Conservation (phyloP, 352 stramenopile species). For the Globisporangium sylvaticum region DNA sequence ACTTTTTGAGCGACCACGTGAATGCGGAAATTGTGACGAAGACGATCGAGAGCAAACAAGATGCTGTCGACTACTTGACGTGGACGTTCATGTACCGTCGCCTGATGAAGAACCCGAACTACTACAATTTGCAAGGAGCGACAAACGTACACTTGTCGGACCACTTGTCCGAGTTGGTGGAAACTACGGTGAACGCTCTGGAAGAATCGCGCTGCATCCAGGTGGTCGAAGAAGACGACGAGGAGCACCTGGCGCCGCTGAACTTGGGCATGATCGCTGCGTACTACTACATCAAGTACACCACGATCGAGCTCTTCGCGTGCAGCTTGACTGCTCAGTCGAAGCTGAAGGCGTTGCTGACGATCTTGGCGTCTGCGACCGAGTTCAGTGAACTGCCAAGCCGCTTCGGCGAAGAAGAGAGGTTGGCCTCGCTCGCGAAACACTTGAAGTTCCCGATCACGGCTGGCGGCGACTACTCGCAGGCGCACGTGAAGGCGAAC, state of each 20-base stretch:
- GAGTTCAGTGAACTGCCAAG: conserved; percentile 96
- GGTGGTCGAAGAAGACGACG: conserved; percentile 91
- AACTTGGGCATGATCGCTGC: conserved; percentile 99
- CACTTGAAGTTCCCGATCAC: conserved; percentile 92
- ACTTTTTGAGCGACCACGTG: conserved; percentile 98
- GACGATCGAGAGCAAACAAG: conserved; percentile 98
- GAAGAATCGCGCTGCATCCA: conserved; percentile 96
- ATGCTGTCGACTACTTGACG: conserved; percentile 99
- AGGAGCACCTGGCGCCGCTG: conserved; percentile 91
- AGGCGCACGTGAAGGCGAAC: conserved; percentile 95
- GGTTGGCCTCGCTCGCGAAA: conserved; percentile 91
- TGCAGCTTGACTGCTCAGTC: conserved; percentile 95
- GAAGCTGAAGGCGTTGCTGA: conserved; percentile 95
- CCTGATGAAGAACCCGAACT: conserved; percentile 99
- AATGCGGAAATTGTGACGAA: conserved; percentile 99
- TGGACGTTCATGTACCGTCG: conserved; percentile 99
- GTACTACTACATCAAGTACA: conserved; percentile 99
- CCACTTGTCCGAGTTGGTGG: conserved; percentile 98
- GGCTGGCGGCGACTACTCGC: conserved; percentile 85
- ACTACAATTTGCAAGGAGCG: conserved; percentile 97
- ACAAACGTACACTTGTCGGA: conserved; percentile 94
- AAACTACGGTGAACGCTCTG: conserved; percentile 95
- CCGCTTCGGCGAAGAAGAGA: conserved; percentile 92
- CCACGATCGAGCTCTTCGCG: conserved; percentile 98
- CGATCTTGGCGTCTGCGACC: conserved; percentile 95